Evolutionary conservation across 2,329 filamentous ascomycete species (phyloP).

Genomic region (Sclerotinia sclerotiorum): DNA sequence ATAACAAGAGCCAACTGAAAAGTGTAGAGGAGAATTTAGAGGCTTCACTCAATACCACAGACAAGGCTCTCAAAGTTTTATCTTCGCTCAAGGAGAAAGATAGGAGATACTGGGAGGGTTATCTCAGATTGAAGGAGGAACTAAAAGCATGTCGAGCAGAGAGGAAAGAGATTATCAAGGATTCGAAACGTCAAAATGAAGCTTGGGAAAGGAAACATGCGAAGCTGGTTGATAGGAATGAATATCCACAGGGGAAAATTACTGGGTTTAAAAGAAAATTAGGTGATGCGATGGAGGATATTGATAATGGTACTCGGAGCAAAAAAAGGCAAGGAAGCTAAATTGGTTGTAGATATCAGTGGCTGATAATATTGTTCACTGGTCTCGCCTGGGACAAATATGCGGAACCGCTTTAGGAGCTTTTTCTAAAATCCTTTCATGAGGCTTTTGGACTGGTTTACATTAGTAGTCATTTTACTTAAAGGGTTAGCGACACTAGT

Average conservation of each 20-base stretch:
- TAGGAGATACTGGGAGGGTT: not conserved
- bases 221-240: not conserved
- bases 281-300: not conserved
- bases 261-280: not conserved
- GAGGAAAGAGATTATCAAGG: not conserved
- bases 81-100: not conserved
- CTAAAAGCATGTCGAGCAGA: not conserved
- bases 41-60: not conserved
- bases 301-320: not conserved
- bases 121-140: not conserved
- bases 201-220: not conserved
- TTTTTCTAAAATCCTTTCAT: not conserved
- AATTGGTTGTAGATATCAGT: not conserved
- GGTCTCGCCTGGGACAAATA: no score
- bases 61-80: not conserved
- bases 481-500: constrained; percentile 17
- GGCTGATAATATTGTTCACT: no score
- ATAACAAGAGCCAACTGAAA: not conserved
- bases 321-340: not conserved
- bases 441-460: not conserved
- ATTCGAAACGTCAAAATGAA: not conserved
- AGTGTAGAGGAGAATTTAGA: not conserved
- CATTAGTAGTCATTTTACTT: not conserved
- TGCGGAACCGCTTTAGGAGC: no score
- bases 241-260: not conserved